Percentiles rank a stretch among this genome's conserved stretches.
Evolutionary conservation across 23 red algal genomes (phyloP).

Genomic region (Gracilaria caudata): DNA sequence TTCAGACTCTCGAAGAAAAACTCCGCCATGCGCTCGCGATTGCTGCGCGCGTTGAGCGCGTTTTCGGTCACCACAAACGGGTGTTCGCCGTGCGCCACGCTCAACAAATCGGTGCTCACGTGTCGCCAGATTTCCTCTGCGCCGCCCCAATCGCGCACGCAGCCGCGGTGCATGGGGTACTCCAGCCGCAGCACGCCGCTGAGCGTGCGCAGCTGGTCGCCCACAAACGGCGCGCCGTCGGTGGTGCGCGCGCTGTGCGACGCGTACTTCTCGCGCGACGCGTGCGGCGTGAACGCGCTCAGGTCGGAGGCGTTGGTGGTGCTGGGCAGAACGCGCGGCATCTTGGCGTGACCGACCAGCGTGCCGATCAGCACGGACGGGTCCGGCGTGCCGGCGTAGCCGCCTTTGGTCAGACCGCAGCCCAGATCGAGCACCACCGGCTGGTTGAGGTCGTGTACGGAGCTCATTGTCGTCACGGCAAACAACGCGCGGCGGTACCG

Average conservation of each 20-base stretch:
- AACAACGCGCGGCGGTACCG: no score
- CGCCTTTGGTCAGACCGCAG: slow-evolving; percentile 56
- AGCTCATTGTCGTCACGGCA: slow-evolving; percentile 14
- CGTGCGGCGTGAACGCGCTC: neutral
- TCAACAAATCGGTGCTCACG: slow-evolving; percentile 34
- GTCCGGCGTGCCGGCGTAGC: slow-evolving; percentile 61
- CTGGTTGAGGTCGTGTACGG: slow-evolving; percentile 69
- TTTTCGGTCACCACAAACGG: slow-evolving; percentile 69
- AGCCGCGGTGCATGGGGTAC: slow-evolving; percentile 46
- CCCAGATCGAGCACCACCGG: slow-evolving; percentile 73
- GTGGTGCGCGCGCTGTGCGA: neutral
- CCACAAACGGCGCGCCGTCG: slow-evolving; percentile 24
- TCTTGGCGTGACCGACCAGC: slow-evolving; percentile 44
- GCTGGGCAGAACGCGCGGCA: slow-evolving; percentile 47
- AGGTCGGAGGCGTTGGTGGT: neutral
- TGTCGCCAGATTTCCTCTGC: slow-evolving; percentile 44
- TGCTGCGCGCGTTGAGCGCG: slow-evolving; percentile 44
- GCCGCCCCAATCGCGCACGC: slow-evolving; percentile 33
- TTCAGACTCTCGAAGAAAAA: slow-evolving; percentile 61
- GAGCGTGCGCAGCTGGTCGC: slow-evolving; percentile 22
- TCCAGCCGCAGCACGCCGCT: slow-evolving; percentile 56
- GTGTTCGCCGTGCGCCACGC: slow-evolving; percentile 56
- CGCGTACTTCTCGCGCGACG: slow-evolving; percentile 1
- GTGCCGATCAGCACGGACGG: slow-evolving; percentile 60
- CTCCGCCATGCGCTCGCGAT: slow-evolving; percentile 64